A percentile compares a stretch with the other conserved stretches of the same genome.
phyloP scores from a whole-genome alignment of 1,284 basidiomycete genomes.

The Cryptococcus sp. region DNA sequence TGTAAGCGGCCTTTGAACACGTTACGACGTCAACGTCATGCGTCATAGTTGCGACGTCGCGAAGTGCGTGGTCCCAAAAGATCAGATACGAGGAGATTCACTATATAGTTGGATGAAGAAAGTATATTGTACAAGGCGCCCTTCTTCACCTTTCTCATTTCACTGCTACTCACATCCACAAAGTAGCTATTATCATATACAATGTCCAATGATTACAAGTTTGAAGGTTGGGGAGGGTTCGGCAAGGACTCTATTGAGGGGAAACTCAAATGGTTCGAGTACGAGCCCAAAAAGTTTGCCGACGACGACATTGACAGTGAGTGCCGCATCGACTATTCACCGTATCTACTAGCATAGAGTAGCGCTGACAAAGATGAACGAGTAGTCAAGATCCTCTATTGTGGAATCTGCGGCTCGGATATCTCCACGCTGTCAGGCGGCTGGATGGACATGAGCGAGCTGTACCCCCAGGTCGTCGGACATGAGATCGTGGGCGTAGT shows the following conservation, averaged over 20 bases:
- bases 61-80: too few relatives aligned
- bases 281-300: constrained; percentile 42
- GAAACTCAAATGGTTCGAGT: constrained; percentile 37
- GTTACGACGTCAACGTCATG: too few relatives aligned
- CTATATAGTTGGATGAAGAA: too few relatives aligned
- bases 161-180: too few relatives aligned
- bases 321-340: constrained; percentile 4
- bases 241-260: constrained; percentile 37
- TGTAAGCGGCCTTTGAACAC: too few relatives aligned
- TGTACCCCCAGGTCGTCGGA: constrained; percentile 23
- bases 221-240: constrained; percentile 39
- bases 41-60: too few relatives aligned
- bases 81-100: too few relatives aligned
- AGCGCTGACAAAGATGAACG: neutral
- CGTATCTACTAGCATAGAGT: too few relatives aligned
- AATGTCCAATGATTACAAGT: constrained; percentile 1
- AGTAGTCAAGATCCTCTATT: constrained; percentile 37
- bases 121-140: too few relatives aligned
- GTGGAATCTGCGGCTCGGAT: constrained; percentile 34
- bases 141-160: too few relatives aligned
- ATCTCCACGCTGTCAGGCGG: constrained; percentile 34
- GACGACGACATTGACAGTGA: constrained; percentile 49
- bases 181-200: too few relatives aligned
- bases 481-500: constrained; percentile 41
- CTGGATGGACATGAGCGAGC: constrained; percentile 18